Percentiles rank a stretch among this genome's conserved stretches.
Conservation (phyloP, 1,284 basidiomycete genomes). For the Lignosus rhinocerotis region DNA sequence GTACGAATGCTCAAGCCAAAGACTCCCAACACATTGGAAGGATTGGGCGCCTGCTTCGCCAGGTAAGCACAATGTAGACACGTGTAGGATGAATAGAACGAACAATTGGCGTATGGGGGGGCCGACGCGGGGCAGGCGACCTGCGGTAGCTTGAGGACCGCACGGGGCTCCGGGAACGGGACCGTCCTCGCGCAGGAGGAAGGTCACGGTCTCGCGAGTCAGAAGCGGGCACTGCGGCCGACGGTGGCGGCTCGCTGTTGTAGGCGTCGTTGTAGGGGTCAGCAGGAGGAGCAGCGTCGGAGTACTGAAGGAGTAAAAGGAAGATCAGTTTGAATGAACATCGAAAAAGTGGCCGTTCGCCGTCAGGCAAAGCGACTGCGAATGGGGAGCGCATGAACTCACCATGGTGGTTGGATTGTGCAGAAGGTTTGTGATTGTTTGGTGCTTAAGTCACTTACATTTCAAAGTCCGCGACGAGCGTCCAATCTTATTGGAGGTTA, state of each 20-base stretch:
- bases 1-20: conserved; percentile 97
- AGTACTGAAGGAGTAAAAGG: conserved; percentile 46
- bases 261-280: conserved; percentile 85
- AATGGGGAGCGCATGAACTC: conserved; percentile 34
- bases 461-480: conserved; percentile 30
- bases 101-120: conserved; percentile 73
- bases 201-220: conserved; percentile 44
- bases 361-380: conserved; percentile 17
- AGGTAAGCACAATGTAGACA: conserved; percentile 37
- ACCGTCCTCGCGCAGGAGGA: conserved; percentile 57
- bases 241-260: conserved; percentile 56
- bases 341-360: not conserved
- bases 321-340: conserved; percentile 1
- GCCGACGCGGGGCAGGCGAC: conserved; percentile 54
- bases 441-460: conserved; percentile 13
- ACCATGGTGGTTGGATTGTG: conserved; percentile 58
- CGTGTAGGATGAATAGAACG: conserved; percentile 34
- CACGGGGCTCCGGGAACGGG: conserved; percentile 65
- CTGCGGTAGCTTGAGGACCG: conserved; percentile 35
- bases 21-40: conserved; percentile 90
- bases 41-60: conserved; percentile 72
- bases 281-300: conserved; percentile 57
- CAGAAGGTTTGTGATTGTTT: conserved; percentile 34
- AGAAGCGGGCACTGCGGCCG: conserved; percentile 41
- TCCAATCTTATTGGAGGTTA: conserved; percentile 34